Evolutionary conservation across 768 basidiomycete species (phyloP), one percentile per base, ranked within the genome.

Genomic region (Macrolepiota dolichaula): DNA sequence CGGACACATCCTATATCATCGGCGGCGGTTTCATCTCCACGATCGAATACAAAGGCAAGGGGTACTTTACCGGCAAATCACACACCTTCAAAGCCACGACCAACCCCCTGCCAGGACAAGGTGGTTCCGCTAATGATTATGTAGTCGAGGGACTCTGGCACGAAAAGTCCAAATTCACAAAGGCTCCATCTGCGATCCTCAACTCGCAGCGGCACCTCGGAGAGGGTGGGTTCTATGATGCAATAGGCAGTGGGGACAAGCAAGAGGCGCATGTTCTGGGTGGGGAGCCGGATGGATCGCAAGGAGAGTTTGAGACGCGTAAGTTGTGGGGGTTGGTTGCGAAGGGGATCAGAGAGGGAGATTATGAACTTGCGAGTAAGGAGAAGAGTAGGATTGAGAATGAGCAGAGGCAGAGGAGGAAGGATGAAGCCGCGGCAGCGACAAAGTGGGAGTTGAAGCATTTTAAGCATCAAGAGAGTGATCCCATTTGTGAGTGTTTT

Each of bases 351-450:
- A 77, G 89, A 58, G 89, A 88, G 61, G 91, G 92, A 13, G 93
- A 98, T 69, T 98, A 94, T 70, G 96, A 99, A 55, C 75, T 79
- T n/a, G 96, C 96, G 3, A 89, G 89, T 62, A 78, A 74, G 65
- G 96, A 95, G 71, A 98, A 99, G 85, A 82, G 80, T 51, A 82
- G 86, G 73, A 94, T 98, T 51, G 96, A 98, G 94, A 97, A 96
- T 65, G 91, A 95, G 36, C 94, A 97, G 76, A 82, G 96, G 59
- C 93, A 96, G 74, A 81, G 84, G 73, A 80, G 96, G 63, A 88
- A 86, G 68, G 92, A 95, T 63, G 96, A 98, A 72, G 66, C 68
- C 7, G 85, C 89, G 0, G 86, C 81, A n/a, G 87, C 85, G 1
- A 85, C 80, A 10, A 76, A 80, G 0, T 96, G 94, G 93, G 69